phyloP scores from a whole-genome alignment of 495 filamentous ascomycete species.

The Staphylotrichum longicolle region DNA sequence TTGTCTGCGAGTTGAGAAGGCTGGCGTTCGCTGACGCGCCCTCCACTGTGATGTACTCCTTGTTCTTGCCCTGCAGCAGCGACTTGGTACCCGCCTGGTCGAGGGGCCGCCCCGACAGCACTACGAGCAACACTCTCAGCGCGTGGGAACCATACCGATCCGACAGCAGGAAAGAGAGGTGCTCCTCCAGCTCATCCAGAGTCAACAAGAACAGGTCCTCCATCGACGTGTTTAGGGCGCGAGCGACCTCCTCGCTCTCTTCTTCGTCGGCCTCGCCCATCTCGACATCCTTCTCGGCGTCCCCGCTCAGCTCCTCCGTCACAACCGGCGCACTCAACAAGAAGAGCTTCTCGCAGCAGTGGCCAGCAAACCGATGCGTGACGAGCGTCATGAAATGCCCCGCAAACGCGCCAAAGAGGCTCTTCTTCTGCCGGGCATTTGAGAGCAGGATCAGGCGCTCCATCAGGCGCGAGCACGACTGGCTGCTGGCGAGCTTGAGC shows the following conservation, averaged over 20 bases:
- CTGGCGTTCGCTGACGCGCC: conserved; percentile 35
- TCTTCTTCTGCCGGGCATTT: conserved; percentile 75
- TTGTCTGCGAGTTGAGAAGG: conserved; percentile 39
- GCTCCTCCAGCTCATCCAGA: conserved; percentile 77
- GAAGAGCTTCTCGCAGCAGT: conserved; percentile 95
- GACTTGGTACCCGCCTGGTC: conserved; percentile 61
- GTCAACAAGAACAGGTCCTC: conserved; percentile 81
- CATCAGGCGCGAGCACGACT: conserved; percentile 90
- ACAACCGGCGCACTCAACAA: conserved; percentile 74
- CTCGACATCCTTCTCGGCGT: conserved; percentile 25
- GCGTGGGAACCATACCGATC: conserved; percentile 90
- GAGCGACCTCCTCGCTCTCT: conserved; percentile 38
- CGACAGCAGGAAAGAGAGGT: conserved; percentile 79
- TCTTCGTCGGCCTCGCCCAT: conserved; percentile 34
- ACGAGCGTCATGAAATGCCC: conserved; percentile 87
- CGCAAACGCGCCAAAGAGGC: conserved; percentile 75
- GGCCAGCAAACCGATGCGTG: conserved; percentile 92
- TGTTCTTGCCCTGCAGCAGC: conserved; percentile 80
- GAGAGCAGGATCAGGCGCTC: conserved; percentile 85
- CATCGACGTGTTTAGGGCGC: conserved; percentile 53
- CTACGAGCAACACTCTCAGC: conserved; percentile 76
- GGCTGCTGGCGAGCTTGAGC: conserved; percentile 90
- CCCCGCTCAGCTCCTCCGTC: conserved; percentile 62
- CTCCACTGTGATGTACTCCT: conserved; percentile 68
- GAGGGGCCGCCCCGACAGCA: conserved; percentile 79